Percentiles rank a stretch among this genome's conserved stretches.
phyloP scores from a whole-genome alignment of 1,139 yeast genomes.

The Candida sanyaensis region DNA sequence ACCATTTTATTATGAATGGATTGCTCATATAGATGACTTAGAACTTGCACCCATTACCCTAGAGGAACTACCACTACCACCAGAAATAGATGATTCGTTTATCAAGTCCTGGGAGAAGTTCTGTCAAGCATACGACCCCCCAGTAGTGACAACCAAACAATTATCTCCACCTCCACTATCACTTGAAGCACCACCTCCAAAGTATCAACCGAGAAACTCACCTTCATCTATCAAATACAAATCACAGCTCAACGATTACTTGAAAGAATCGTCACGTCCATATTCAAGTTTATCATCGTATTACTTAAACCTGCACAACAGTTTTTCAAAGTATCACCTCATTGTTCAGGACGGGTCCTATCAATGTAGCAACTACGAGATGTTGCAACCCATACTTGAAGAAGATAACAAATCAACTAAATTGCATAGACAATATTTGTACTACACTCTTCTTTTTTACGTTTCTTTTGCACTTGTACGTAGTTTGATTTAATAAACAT shows the following conservation, averaged over 20 bases:
- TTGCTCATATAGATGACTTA: not conserved
- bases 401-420: not conserved
- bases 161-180: not conserved
- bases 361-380: not conserved
- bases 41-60: not conserved
- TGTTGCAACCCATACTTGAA: not conserved
- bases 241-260: slow-evolving; percentile 10
- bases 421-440: not conserved
- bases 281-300: slow-evolving; percentile 1
- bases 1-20: not conserved
- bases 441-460: not conserved
- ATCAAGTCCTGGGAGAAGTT: not conserved
- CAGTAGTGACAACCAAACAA: not conserved
- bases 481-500: slow-evolving; percentile 11
- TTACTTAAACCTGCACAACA: not conserved
- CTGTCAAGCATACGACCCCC: not conserved
- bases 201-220: not conserved
- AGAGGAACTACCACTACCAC: not conserved
- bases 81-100: not conserved
- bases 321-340: not conserved
- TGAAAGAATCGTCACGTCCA: slow-evolving; percentile 1
- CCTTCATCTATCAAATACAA: slow-evolving; percentile 8
- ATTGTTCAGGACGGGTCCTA: slow-evolving; percentile 1
- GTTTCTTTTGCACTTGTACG: not conserved
- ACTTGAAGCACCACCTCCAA: not conserved